phyloP scores from a whole-genome alignment of 495 filamentous ascomycete species.

The Xylaria telfairii region DNA sequence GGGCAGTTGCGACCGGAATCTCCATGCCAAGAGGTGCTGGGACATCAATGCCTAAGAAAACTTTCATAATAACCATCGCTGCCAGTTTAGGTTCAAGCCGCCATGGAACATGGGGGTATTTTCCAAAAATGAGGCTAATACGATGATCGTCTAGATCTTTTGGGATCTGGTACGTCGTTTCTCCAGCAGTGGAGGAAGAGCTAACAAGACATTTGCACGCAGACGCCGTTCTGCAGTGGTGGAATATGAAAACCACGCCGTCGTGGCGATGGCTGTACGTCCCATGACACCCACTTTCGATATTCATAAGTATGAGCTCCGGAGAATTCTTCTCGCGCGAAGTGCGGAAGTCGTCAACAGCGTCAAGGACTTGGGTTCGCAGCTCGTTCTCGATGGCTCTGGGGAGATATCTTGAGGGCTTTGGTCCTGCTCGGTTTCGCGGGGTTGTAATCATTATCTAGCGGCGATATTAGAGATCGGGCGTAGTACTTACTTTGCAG shows the following conservation, averaged over 20 bases:
- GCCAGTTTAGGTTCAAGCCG: conserved; percentile 27
- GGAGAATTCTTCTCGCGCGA: background rate
- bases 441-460: background rate
- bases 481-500: background rate
- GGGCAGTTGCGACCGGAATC: background rate
- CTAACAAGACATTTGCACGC: background rate
- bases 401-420: background rate
- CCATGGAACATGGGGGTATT: background rate
- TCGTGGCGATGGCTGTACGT: background rate
- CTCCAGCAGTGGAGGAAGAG: background rate
- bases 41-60: conserved; percentile 26
- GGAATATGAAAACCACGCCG: conserved; percentile 22
- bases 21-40: conserved; percentile 17
- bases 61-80: conserved; percentile 32
- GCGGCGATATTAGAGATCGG: background rate
- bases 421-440: background rate
- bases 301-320: conserved; percentile 25
- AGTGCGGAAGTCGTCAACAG: background rate
- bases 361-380: conserved; percentile 13
- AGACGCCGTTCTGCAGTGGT: conserved; percentile 15
- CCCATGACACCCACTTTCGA: conserved; percentile 21
- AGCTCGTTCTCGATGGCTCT: conserved; percentile 18
- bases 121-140: background rate
- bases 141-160: conserved; percentile 20
- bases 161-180: background rate